phyloP scores from a whole-genome alignment of 192 early-diverging fungal species.

The Entophlyctis helioformis region DNA sequence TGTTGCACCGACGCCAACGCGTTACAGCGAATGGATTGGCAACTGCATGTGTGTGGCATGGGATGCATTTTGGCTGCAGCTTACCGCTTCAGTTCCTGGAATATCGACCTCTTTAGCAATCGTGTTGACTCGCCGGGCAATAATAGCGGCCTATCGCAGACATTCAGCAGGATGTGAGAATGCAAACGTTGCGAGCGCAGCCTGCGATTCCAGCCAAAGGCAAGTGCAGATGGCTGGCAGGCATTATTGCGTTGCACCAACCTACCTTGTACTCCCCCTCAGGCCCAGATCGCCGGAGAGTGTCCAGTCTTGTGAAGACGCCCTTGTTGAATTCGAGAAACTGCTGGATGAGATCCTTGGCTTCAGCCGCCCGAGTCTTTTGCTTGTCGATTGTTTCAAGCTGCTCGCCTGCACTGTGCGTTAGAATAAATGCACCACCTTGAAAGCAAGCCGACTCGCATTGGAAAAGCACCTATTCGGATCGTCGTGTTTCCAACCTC shows the following conservation, averaged over 20 bases:
- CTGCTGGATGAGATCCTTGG: slow-evolving; percentile 83
- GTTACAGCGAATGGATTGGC: no score
- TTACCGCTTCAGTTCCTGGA: slow-evolving; percentile 42
- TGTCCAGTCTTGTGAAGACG: slow-evolving; percentile 59
- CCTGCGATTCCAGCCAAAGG: not conserved
- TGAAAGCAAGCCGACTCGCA: no score
- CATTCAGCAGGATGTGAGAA: no score
- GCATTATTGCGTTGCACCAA: not conserved
- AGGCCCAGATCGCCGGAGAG: slow-evolving; percentile 53
- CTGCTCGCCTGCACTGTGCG: slow-evolving; percentile 64
- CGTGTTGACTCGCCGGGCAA: slow-evolving; percentile 70
- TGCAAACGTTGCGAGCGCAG: not conserved
- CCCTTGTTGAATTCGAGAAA: slow-evolving; percentile 86
- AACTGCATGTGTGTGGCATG: no score
- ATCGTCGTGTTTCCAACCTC: slow-evolving; percentile 95
- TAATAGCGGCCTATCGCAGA: slow-evolving; percentile 68
- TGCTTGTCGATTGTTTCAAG: slow-evolving; percentile 93
- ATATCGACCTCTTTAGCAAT: slow-evolving; percentile 75
- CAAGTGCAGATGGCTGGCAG: no score
- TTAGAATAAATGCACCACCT: not conserved
- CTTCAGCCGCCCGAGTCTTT: slow-evolving; percentile 71
- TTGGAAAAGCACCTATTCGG: slow-evolving; percentile 68
- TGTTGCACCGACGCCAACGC: no score
- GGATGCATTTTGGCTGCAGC: not conserved
- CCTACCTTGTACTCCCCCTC: slow-evolving; percentile 77